Evolutionary conservation across 2,329 filamentous ascomycete species (phyloP).

Genomic region (Reticulascus tulasneorum): DNA sequence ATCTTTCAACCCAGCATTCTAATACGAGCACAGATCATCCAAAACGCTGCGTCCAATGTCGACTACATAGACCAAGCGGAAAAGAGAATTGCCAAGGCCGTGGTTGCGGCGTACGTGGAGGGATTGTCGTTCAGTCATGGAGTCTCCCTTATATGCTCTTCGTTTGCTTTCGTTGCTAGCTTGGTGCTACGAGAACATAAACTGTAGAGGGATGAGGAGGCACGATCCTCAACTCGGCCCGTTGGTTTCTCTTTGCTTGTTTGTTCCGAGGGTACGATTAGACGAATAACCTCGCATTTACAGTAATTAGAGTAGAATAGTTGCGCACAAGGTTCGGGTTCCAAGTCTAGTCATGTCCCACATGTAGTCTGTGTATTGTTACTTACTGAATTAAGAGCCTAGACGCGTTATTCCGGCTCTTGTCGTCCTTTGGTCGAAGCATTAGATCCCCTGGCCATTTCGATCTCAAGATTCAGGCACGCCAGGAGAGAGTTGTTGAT

Average conservation of each 20-base stretch:
- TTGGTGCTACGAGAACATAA: constrained; percentile 22
- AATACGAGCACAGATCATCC: constrained; percentile 22
- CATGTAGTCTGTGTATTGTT: no score
- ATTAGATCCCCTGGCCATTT: no score
- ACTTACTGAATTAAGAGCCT: no score
- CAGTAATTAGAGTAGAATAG: not conserved
- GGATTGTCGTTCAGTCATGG: constrained; percentile 30
- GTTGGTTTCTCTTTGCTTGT: no score
- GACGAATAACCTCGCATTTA: not conserved
- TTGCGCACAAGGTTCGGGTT: not conserved
- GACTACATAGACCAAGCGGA: constrained; percentile 24
- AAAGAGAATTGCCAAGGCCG: constrained; percentile 20
- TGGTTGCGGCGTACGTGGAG: constrained; percentile 28
- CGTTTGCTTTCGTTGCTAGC: constrained; percentile 19
- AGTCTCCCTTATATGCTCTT: constrained; percentile 24
- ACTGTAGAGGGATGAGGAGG: no score
- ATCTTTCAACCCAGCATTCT: not conserved
- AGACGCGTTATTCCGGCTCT: no score
- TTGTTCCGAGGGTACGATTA: no score
- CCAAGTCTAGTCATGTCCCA: not conserved
- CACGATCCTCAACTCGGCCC: no score
- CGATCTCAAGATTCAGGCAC: no score
- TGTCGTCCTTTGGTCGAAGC: no score
- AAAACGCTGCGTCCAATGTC: constrained; percentile 25
- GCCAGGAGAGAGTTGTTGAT: no score